Base-by-base conservation (phyloP, 2,329 filamentous ascomycete species). In the Calonectria leucothoes region DNA sequence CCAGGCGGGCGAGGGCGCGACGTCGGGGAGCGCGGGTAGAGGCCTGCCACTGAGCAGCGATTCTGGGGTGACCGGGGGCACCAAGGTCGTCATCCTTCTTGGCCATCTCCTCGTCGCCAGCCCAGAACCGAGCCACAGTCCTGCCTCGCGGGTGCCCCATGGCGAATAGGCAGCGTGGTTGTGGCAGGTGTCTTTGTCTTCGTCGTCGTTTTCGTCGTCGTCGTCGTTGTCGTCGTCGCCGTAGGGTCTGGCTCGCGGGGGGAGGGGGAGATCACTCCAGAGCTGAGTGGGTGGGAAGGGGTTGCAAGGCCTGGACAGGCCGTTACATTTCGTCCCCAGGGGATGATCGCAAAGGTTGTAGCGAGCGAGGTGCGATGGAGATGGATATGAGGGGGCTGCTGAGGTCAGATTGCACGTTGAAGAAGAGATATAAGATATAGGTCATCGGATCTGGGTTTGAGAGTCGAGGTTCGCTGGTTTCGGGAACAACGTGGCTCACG, bases 21-120 rank as follows among this genome's bases (percentile, higher is more conserved):
- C 92, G 89, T 10, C 86, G 86, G 17, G 88, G 87, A 15, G 84
- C 82, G 25, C 86, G 85, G 25, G 78, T 74, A 39, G 78, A 73
- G 33, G 82, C 74, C 71, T 85, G 83, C 88, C 88, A 89, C 74
- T 83, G 82, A 61, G 70, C 65, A 27, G 75, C 73, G 74, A 76
- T 81, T 72, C 77, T 77, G 20, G 81, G 69, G 77, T 80, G 78
- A 78, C 75, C 74, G 6, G 77, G 78, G 15, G 69, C 35, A 39
- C 77, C 76, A 33, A 87, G 85, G 81, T 92, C 90, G 81, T 92
- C 90, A 81, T 91, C 87, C 83, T 91, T 92, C 83, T 92, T 92
- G 66, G 87, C 88, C 81, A 90, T 84, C 77, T 90, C 89, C 77
- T 90, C 89, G 76, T 91, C 87, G 79, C 84, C 87, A 72, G 87